Percentiles rank a stretch among this genome's conserved stretches.
These are phyloP conservation scores for Trichothecium roseum DNA, from an alignment of 2,329 filamentous ascomycete genomes.

Conservation along the genomic window DNA sequence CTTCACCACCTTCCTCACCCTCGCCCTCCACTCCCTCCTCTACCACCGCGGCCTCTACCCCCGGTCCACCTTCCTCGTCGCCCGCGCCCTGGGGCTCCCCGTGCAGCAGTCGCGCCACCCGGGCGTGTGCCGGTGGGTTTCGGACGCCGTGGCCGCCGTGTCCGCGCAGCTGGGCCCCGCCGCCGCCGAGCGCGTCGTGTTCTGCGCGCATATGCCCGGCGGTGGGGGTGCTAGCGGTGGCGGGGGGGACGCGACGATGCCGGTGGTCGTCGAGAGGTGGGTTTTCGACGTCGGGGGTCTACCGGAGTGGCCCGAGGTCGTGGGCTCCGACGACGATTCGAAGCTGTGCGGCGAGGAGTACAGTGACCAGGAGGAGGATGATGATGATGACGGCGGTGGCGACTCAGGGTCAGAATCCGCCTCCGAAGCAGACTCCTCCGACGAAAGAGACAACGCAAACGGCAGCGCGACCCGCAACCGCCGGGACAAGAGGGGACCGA, in stretches of 20 bases:
- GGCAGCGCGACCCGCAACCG: conserved; percentile 10
- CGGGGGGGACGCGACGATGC: conserved; percentile 12
- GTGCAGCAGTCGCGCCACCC: conserved; percentile 82
- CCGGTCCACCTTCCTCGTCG: conserved; percentile 61
- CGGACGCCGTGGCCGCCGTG: conserved; percentile 66
- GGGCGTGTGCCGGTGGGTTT: conserved; percentile 75
- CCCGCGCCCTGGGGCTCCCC: conserved; percentile 72
- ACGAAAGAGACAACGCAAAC: conserved; percentile 13
- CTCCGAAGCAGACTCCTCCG: no score
- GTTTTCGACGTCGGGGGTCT: conserved; percentile 47
- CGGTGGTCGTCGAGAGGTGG: conserved; percentile 48
- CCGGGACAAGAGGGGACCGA: no score
- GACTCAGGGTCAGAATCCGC: conserved; percentile 21
- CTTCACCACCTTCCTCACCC: conserved; percentile 71
- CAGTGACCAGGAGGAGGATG: conserved; percentile 6
- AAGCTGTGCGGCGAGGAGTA: conserved; percentile 12
- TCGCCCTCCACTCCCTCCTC: conserved; percentile 77
- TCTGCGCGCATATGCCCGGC: conserved; percentile 33
- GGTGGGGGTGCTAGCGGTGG: neutral
- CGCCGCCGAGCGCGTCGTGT: conserved; percentile 32
- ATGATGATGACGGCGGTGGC: conserved; percentile 8
- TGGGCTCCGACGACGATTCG: conserved; percentile 15
- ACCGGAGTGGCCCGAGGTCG: conserved; percentile 25
- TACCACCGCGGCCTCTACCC: conserved; percentile 78
- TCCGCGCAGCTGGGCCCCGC: conserved; percentile 56